Percentiles rank a stretch among this genome's conserved stretches.
phyloP scores from a whole-genome alignment of 257 asterid species.

The Solanum pinnatisectum region DNA sequence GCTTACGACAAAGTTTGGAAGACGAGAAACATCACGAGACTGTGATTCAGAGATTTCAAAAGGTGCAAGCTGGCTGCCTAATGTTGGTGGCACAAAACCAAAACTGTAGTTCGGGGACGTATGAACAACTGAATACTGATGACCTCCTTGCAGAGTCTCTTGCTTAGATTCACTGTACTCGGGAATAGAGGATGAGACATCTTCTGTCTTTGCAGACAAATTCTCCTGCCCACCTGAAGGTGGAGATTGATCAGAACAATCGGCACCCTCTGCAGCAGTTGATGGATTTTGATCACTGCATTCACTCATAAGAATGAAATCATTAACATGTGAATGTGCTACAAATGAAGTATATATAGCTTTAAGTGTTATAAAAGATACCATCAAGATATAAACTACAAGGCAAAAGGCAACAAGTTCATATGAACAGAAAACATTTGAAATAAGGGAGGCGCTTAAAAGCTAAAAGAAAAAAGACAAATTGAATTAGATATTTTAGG shows the following conservation, averaged over 20 bases:
- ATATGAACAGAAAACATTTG: not conserved
- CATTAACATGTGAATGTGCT: not conserved
- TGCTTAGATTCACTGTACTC: constrained; percentile 43
- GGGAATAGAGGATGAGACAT: constrained; percentile 35
- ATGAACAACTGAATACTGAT: constrained; percentile 39
- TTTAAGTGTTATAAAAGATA: not conserved
- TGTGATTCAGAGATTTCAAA: constrained; percentile 57
- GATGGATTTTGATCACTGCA: constrained; percentile 46
- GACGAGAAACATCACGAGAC: constrained; percentile 54
- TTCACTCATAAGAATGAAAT: not conserved
- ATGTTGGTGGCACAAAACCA: constrained; percentile 56
- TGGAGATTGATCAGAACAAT: constrained; percentile 37
- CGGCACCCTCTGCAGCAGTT: constrained; percentile 35
- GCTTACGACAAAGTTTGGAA: constrained; percentile 65
- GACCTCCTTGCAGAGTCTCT: constrained; percentile 48
- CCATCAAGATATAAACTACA: not conserved
- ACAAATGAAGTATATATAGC: not conserved
- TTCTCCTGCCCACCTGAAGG: constrained; percentile 33
- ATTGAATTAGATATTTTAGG: not conserved
- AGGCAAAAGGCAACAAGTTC: not conserved
- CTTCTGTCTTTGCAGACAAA: constrained; percentile 33
- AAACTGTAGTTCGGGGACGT: constrained; percentile 46
- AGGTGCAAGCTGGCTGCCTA: constrained; percentile 41
- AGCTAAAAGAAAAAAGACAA: not conserved
- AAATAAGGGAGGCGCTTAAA: not conserved